phyloP scores from a whole-genome alignment of 345 rosid species.

The Sonneratia caseolaris region DNA sequence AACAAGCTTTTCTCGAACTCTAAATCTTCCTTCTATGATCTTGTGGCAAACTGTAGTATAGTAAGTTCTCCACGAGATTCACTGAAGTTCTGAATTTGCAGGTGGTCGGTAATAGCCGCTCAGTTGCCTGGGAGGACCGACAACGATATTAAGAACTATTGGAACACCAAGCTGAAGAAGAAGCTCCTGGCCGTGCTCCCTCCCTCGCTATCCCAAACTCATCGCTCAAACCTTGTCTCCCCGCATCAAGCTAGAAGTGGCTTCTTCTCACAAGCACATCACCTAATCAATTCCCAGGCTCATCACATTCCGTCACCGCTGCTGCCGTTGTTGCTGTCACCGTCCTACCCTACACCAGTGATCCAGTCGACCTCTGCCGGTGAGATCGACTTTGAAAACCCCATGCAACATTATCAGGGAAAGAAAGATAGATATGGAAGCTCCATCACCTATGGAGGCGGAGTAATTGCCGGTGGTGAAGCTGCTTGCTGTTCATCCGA shows the following conservation, averaged over 20 bases:
- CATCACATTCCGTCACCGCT: constrained; percentile 7
- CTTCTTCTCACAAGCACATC: constrained; percentile 18
- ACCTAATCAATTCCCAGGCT: constrained; percentile 1
- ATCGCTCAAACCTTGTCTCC: constrained; percentile 13
- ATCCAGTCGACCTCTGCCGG: not conserved
- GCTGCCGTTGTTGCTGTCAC: not conserved
- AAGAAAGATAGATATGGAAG: constrained; percentile 12
- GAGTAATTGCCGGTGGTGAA: constrained; percentile 14
- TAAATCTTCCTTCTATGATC: too few species aligned
- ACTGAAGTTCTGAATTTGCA: constrained; percentile 9
- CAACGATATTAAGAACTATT: constrained; percentile 75
- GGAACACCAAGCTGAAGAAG: constrained; percentile 88
- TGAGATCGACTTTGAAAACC: constrained; percentile 12
- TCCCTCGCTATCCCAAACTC: constrained; percentile 6
- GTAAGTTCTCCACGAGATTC: too few species aligned
- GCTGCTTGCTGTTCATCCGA: constrained; percentile 54
- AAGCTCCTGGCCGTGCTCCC: constrained; percentile 36
- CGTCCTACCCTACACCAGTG: not conserved
- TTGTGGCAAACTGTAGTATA: too few species aligned
- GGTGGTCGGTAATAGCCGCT: constrained; percentile 79
- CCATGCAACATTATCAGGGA: constrained; percentile 15
- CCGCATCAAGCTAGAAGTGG: constrained; percentile 19
- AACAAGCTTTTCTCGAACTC: too few species aligned
- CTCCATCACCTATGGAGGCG: not conserved
- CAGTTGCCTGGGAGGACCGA: constrained; percentile 80